Conservation (phyloP, 331 rosid species). For the Acacia pycnantha region DNA sequence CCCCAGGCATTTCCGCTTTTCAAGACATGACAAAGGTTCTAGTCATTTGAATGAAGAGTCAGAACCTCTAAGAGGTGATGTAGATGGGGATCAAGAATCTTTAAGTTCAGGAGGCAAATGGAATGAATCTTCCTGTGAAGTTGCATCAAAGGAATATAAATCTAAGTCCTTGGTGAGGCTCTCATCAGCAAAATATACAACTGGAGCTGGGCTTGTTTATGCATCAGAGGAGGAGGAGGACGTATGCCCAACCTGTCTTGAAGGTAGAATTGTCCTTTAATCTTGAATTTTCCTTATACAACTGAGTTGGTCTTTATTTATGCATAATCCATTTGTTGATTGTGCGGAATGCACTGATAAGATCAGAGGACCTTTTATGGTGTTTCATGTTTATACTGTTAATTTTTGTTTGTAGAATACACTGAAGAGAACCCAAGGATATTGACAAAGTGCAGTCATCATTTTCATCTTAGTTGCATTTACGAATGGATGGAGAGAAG, state of each 20-base stretch:
- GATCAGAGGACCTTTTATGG: constrained; percentile 9
- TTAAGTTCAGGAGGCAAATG: constrained; percentile 63
- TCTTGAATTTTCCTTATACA: neutral
- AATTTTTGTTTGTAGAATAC: constrained; percentile 58
- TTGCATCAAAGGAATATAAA: constrained; percentile 69
- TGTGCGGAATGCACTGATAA: constrained; percentile 7
- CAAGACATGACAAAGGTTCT: constrained; percentile 91
- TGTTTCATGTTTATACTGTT: constrained; percentile 27
- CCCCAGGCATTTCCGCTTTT: constrained; percentile 68
- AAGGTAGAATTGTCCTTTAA: constrained; percentile 51
- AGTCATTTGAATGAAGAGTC: constrained; percentile 88
- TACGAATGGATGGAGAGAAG: constrained; percentile 99
- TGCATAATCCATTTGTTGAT: constrained; percentile 33
- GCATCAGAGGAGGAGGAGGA: constrained; percentile 89
- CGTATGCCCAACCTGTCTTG: constrained; percentile 97
- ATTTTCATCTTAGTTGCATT: constrained; percentile 97
- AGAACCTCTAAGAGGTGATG: constrained; percentile 77
- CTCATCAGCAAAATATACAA: constrained; percentile 58
- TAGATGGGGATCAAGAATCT: constrained; percentile 65
- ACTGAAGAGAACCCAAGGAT: constrained; percentile 91
- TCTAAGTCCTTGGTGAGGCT: constrained; percentile 62
- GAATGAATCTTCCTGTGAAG: constrained; percentile 60
- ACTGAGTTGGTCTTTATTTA: constrained; percentile 42
- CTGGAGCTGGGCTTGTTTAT: constrained; percentile 48
- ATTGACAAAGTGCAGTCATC: constrained; percentile 91